Percentiles rank a stretch among this genome's conserved stretches.
phyloP scores from a whole-genome alignment of 2,329 filamentous ascomycete species.

The Phyllosticta paracitricarpa region DNA sequence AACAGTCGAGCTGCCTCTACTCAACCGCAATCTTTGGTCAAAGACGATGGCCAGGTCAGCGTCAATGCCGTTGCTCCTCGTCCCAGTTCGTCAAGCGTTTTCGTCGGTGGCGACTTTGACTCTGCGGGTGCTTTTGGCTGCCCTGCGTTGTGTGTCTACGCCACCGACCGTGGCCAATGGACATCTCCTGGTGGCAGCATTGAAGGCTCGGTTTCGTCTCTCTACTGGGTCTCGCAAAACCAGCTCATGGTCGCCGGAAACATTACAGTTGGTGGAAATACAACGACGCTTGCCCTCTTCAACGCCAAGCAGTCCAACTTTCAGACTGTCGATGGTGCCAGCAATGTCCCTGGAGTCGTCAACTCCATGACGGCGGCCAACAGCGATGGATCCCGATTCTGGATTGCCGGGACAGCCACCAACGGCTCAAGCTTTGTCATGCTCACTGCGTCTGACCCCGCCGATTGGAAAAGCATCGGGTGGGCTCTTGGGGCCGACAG shows the following conservation, averaged over 20 bases:
- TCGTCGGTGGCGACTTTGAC: conserved; percentile 77
- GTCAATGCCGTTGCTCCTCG: conserved; percentile 70
- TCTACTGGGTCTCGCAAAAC: conserved; percentile 67
- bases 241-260: conserved; percentile 70
- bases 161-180: conserved; percentile 64
- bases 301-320: conserved; percentile 59
- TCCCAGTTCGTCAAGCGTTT: conserved; percentile 63
- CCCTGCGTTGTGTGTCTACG: conserved; percentile 71
- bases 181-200: conserved; percentile 64
- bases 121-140: conserved; percentile 75
- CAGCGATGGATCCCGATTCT: conserved; percentile 61
- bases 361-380: conserved; percentile 67
- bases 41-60: conserved; percentile 47
- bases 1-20: conserved; percentile 49
- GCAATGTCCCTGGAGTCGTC: conserved; percentile 67
- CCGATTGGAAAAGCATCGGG: conserved; percentile 57
- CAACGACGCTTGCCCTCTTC: conserved; percentile 62
- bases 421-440: conserved; percentile 55
- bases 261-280: conserved; percentile 56
- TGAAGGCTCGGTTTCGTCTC: conserved; percentile 56
- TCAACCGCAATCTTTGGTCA: conserved; percentile 68
- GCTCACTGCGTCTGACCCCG: conserved; percentile 72
- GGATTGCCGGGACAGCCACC: conserved; percentile 64
- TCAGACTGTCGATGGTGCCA: conserved; percentile 50
- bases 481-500: conserved; percentile 55